phyloP scores from a whole-genome alignment of 116 monocot genomes.

The Thalassia testudinum region DNA sequence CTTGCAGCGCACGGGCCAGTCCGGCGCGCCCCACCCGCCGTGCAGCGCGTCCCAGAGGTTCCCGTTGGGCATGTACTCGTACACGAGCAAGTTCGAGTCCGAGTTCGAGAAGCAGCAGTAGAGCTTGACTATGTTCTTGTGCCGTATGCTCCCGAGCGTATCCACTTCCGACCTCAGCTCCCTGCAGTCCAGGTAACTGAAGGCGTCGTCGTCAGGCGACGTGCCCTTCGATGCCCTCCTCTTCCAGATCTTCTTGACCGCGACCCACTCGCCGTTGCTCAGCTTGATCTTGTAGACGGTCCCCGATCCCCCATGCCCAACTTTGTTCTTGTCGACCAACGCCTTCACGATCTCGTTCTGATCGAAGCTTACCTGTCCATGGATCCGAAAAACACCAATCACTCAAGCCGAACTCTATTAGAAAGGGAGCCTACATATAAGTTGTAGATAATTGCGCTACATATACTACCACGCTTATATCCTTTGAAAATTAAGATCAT shows the following conservation, averaged over 20 bases:
- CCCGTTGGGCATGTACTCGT: constrained; percentile 96
- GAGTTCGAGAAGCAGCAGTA: constrained; percentile 80
- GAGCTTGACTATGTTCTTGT: constrained; percentile 97
- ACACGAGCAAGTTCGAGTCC: constrained; percentile 70
- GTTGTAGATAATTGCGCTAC: no score
- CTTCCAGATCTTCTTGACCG: constrained; percentile 77
- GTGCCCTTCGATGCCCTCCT: constrained; percentile 20
- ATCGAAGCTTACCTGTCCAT: constrained; percentile 61
- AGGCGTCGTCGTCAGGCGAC: background rate
- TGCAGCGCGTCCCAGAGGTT: constrained; percentile 92
- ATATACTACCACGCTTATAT: no score
- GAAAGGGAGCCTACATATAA: no score
- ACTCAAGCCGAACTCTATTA: no score
- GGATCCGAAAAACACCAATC: no score
- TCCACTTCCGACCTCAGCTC: constrained; percentile 76
- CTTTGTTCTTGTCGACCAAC: constrained; percentile 78
- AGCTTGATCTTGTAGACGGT: constrained; percentile 80
- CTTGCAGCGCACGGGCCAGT: constrained; percentile 61
- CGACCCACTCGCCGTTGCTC: constrained; percentile 65
- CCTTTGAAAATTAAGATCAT: no score
- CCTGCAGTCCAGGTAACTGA: constrained; percentile 18
- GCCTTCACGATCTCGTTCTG: constrained; percentile 82
- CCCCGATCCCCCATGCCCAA: constrained; percentile 83
- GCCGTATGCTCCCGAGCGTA: constrained; percentile 81
- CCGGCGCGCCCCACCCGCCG: constrained; percentile 9